Percentiles rank a stretch among this genome's conserved stretches.
Conservation (phyloP, 768 basidiomycete genomes). For the Suillus ampliporus region DNA sequence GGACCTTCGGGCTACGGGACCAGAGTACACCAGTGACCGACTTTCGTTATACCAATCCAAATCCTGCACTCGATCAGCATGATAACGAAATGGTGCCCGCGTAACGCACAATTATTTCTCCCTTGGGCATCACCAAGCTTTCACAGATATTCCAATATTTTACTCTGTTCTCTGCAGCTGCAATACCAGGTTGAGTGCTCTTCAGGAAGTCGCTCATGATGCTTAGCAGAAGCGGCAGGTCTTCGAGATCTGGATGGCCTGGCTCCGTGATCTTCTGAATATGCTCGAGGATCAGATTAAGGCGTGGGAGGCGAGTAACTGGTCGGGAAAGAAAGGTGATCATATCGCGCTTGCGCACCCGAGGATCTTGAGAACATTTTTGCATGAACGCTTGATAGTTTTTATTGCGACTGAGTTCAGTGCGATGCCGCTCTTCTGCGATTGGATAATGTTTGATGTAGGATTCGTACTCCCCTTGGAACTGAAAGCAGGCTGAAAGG, state of each 20-base stretch:
- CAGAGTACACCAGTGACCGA: constrained; percentile 72
- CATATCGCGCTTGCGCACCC: constrained; percentile 75
- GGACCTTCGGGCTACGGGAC: constrained; percentile 63
- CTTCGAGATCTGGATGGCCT: constrained; percentile 82
- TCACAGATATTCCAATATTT: constrained; percentile 86
- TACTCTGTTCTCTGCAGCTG: constrained; percentile 88
- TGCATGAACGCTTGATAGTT: constrained; percentile 72
- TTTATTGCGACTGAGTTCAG: constrained; percentile 72
- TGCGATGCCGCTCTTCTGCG: constrained; percentile 80
- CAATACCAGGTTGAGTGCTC: constrained; percentile 89
- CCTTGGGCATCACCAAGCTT: constrained; percentile 72
- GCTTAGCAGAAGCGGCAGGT: constrained; percentile 71
- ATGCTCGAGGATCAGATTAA: constrained; percentile 75
- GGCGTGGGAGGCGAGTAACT: constrained; percentile 85
- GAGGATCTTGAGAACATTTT: constrained; percentile 63
- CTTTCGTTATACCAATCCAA: constrained; percentile 81
- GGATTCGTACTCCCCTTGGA: constrained; percentile 71
- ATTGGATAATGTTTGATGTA: constrained; percentile 92
- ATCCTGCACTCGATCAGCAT: constrained; percentile 49
- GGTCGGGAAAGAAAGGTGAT: constrained; percentile 86
- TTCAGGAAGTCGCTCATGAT: constrained; percentile 77
- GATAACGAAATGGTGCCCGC: not conserved
- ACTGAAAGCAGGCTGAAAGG: constrained; percentile 42
- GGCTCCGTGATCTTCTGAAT: constrained; percentile 68
- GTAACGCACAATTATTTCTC: constrained; percentile 79